Evolutionary conservation across 331 rosid species (phyloP).

Genomic region (Quercus phellos): DNA sequence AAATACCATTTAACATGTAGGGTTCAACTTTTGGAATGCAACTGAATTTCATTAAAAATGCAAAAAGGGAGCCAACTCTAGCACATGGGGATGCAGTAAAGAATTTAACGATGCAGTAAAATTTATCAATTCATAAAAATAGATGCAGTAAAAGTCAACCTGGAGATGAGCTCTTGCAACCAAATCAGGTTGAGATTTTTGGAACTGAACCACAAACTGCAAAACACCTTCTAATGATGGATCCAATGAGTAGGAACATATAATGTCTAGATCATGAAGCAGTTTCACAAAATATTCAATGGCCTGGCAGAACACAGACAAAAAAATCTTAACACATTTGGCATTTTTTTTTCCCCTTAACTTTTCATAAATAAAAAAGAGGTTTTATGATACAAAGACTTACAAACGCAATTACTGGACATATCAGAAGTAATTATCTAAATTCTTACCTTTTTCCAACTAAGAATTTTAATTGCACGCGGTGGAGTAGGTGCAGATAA

Average conservation of each 20-base stretch:
- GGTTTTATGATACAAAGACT: slow-evolving; percentile 19
- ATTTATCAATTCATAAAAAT: slow-evolving; percentile 6
- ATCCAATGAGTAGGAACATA: slow-evolving; percentile 70
- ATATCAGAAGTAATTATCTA: slow-evolving; percentile 14
- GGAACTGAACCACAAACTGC: slow-evolving; percentile 83
- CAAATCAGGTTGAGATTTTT: slow-evolving; percentile 87
- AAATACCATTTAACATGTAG: too few species aligned
- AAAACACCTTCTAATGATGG: slow-evolving; percentile 67
- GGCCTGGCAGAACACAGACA: slow-evolving; percentile 48
- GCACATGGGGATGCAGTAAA: too few species aligned
- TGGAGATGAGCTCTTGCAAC: slow-evolving; percentile 96
- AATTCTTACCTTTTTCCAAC: slow-evolving; percentile 64
- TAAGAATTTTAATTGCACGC: slow-evolving; percentile 68
- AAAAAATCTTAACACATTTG: not conserved
- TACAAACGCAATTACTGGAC: not conserved
- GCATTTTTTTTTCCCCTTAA: not conserved
- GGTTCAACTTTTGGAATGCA: too few species aligned
- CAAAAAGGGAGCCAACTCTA: too few species aligned
- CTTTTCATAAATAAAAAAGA: slow-evolving; percentile 16
- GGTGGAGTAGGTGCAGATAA: slow-evolving; percentile 97
- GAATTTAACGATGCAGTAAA: too few species aligned
- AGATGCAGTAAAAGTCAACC: slow-evolving; percentile 38
- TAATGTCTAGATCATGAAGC: slow-evolving; percentile 62
- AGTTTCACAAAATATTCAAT: slow-evolving; percentile 80
- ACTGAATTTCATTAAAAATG: too few species aligned